Evolutionary conservation across 257 asterid species (phyloP).

Genomic region (Rubia yunnanensis): DNA sequence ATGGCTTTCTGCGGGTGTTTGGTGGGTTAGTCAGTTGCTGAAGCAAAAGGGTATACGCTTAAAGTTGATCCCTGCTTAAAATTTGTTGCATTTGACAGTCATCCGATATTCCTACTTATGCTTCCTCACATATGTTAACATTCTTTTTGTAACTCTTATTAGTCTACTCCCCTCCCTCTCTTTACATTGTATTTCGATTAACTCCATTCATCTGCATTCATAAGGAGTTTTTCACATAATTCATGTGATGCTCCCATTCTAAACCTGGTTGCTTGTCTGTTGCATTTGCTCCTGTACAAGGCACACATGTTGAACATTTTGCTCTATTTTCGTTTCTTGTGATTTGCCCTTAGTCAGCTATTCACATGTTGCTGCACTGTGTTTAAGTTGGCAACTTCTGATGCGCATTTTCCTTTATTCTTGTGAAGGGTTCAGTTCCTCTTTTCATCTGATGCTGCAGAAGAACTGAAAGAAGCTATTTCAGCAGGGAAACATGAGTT

Average conservation of each 20-base stretch:
- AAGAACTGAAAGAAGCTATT: constrained; percentile 75
- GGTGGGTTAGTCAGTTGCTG: no score
- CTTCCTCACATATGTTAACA: no score
- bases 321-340: not conserved
- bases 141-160: no score
- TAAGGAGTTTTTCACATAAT: not conserved
- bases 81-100: no score
- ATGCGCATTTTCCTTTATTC: constrained; percentile 41
- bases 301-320: not conserved
- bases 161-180: no score
- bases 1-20: no score
- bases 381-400: constrained; percentile 23
- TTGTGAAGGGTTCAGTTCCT: constrained; percentile 95
- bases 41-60: no score
- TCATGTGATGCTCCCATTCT: not conserved
- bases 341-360: not conserved
- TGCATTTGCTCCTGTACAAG: not conserved
- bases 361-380: not conserved
- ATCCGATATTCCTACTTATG: no score
- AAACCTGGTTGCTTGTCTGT: not conserved
- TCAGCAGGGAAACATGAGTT: constrained; percentile 65
- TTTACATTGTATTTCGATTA: no score
- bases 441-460: constrained; percentile 92
- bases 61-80: no score
- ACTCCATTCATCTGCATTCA: no score